These are phyloP conservation scores for Meripilus lineatus DNA, from an alignment of 1,284 basidiomycete species.

Conservation along the genomic window DNA sequence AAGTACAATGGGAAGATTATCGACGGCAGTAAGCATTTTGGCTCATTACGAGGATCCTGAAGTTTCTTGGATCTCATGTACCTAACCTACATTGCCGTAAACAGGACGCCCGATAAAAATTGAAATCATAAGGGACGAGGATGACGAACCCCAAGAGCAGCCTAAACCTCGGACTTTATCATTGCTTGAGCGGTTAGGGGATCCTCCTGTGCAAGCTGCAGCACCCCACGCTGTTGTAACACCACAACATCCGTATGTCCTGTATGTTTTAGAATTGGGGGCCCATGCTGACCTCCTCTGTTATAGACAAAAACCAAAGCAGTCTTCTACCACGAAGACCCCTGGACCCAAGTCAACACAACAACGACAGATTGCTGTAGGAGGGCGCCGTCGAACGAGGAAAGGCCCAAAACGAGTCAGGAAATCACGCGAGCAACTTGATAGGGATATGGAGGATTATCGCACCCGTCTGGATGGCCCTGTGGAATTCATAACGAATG, in stretches of 20 bases:
- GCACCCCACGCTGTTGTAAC: constrained; percentile 9
- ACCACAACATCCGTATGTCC: constrained; percentile 11
- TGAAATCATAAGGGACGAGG: constrained; percentile 52
- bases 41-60: background rate
- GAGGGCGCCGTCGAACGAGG: constrained; percentile 35
- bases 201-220: constrained; percentile 12
- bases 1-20: constrained; percentile 74
- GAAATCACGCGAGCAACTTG: constrained; percentile 54
- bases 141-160: constrained; percentile 17
- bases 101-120: constrained; percentile 65
- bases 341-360: constrained; percentile 4
- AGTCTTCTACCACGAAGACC: constrained; percentile 3
- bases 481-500: no score
- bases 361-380: constrained; percentile 9
- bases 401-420: constrained; percentile 65
- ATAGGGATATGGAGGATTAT: constrained; percentile 73
- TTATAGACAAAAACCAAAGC: constrained; percentile 12
- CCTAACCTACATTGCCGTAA: background rate
- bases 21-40: constrained; percentile 57
- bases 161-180: constrained; percentile 26
- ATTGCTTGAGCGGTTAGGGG: constrained; percentile 31
- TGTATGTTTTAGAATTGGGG: background rate
- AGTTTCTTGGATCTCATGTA: background rate
- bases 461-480: constrained; percentile 29
- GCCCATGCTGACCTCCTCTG: background rate